Percentiles rank a stretch among this genome's conserved stretches.
These are phyloP conservation scores for Pontederia paniculata DNA, from an alignment of 176 grass and related monocot species.

Conservation along the genomic window DNA sequence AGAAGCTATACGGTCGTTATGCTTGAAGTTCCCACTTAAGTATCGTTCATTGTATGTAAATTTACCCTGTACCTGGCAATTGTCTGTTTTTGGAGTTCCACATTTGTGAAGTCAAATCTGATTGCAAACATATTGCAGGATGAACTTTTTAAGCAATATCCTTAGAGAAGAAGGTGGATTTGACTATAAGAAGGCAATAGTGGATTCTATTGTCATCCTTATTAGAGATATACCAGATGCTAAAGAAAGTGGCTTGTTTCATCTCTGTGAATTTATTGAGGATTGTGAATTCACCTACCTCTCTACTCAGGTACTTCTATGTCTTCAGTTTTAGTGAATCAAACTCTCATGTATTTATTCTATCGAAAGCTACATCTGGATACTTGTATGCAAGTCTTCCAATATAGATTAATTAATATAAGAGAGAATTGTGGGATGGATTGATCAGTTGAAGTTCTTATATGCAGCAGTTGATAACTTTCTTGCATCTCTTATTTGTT, in stretches of 20 bases:
- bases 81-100: not conserved
- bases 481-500: no score
- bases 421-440: no score
- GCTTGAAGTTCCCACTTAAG: slow-evolving; percentile 96
- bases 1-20: slow-evolving; percentile 93
- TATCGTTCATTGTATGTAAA: slow-evolving; percentile 86
- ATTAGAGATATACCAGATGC: slow-evolving; percentile 99
- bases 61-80: not conserved
- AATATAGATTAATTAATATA: no score
- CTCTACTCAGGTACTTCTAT: slow-evolving; percentile 69
- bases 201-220: slow-evolving; percentile 94
- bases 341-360: not conserved
- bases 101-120: not conserved
- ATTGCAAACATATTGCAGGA: slow-evolving; percentile 37
- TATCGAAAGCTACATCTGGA: not conserved
- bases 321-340: not conserved
- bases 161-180: slow-evolving; percentile 96
- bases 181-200: slow-evolving; percentile 97
- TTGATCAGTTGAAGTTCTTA: no score
- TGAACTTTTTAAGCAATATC: slow-evolving; percentile 99
- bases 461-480: no score
- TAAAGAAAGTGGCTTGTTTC: slow-evolving; percentile 95
- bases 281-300: slow-evolving; percentile 99
- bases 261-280: slow-evolving; percentile 98
- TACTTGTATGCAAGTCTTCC: no score